Percentiles rank a stretch among this genome's conserved stretches.
phyloP scores from a whole-genome alignment of 495 filamentous ascomycete genomes.

The Xylaria nigripes region DNA sequence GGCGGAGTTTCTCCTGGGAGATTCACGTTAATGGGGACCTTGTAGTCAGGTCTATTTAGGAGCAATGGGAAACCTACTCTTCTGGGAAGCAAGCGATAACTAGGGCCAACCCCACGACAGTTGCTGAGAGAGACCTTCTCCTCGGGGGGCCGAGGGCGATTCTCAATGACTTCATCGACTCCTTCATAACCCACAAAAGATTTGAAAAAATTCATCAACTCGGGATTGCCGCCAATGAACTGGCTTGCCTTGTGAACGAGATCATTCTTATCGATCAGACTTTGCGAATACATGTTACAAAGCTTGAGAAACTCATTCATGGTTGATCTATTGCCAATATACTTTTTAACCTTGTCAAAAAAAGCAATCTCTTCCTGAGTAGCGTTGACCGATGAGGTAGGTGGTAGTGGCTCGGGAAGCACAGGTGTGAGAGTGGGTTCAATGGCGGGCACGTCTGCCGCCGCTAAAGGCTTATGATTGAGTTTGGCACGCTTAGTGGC shows the following conservation, averaged over 20 bases:
- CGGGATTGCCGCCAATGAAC: conserved; percentile 81
- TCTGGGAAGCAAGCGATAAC: conserved; percentile 86
- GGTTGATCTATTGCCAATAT: conserved; percentile 79
- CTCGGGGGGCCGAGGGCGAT: conserved; percentile 60
- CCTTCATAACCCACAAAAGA: conserved; percentile 65
- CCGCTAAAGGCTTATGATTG: conserved; percentile 50
- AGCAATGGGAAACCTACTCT: conserved; percentile 39
- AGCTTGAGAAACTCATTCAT: conserved; percentile 94
- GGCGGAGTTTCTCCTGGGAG: conserved; percentile 63
- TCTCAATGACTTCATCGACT: conserved; percentile 69
- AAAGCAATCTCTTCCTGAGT: conserved; percentile 75
- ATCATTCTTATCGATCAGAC: conserved; percentile 73
- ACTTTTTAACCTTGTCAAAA: conserved; percentile 96
- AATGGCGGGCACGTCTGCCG: conserved; percentile 59
- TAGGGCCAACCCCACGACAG: conserved; percentile 86
- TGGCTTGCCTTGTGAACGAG: conserved; percentile 71
- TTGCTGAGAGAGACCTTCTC: conserved; percentile 82
- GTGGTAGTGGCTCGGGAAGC: conserved; percentile 75
- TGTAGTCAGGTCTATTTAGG: conserved; percentile 4
- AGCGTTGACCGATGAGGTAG: conserved; percentile 55
- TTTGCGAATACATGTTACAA: conserved; percentile 86
- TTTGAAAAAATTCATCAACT: conserved; percentile 81
- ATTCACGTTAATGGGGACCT: neutral
- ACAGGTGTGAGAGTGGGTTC: conserved; percentile 82
- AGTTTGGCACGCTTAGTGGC: conserved; percentile 55